These are phyloP conservation scores for Aureobasidium sp. DNA, from an alignment of 2,329 filamentous ascomycete species.

Conservation along the genomic window DNA sequence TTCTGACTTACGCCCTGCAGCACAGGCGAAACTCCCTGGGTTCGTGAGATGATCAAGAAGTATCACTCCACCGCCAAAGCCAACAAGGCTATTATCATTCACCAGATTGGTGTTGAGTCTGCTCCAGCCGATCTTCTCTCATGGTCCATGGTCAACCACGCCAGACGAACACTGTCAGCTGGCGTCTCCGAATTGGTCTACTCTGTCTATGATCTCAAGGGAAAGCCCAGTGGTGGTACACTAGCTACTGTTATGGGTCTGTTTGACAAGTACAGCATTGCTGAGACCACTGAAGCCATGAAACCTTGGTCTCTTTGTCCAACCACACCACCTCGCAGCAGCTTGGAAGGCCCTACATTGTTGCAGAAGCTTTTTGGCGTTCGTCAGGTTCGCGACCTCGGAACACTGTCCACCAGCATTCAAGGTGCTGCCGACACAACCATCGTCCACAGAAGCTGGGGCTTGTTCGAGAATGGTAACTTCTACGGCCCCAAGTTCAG, in stretches of 20 bases:
- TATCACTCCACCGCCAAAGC: slow-evolving; percentile 54
- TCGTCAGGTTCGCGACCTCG: slow-evolving; percentile 49
- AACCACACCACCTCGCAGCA: slow-evolving; percentile 30
- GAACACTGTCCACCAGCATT: slow-evolving; percentile 50
- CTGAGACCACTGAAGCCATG: slow-evolving; percentile 39
- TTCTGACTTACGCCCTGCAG: slow-evolving; percentile 25
- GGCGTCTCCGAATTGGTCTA: slow-evolving; percentile 47
- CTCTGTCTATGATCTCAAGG: slow-evolving; percentile 49
- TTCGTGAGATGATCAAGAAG: slow-evolving; percentile 54
- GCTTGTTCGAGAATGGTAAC: slow-evolving; percentile 44
- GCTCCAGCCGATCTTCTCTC: slow-evolving; percentile 52
- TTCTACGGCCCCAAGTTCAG: slow-evolving; percentile 53
- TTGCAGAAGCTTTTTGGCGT: slow-evolving; percentile 44
- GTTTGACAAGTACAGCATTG: slow-evolving; percentile 39
- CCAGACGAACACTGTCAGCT: slow-evolving; percentile 45
- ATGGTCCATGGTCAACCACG: slow-evolving; percentile 47
- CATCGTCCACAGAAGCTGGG: slow-evolving; percentile 55
- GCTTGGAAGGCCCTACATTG: slow-evolving; percentile 29
- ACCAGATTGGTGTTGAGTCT: slow-evolving; percentile 54
- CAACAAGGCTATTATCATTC: slow-evolving; percentile 56
- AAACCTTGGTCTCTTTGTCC: slow-evolving; percentile 47
- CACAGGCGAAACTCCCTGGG: slow-evolving; percentile 59
- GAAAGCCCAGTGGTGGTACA: slow-evolving; percentile 50
- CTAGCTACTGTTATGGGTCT: slow-evolving; percentile 58
- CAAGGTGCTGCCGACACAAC: slow-evolving; percentile 48